These are phyloP conservation scores for Phytophthora boehmeriae DNA, from an alignment of 352 stramenopile species.

Conservation along the genomic window DNA sequence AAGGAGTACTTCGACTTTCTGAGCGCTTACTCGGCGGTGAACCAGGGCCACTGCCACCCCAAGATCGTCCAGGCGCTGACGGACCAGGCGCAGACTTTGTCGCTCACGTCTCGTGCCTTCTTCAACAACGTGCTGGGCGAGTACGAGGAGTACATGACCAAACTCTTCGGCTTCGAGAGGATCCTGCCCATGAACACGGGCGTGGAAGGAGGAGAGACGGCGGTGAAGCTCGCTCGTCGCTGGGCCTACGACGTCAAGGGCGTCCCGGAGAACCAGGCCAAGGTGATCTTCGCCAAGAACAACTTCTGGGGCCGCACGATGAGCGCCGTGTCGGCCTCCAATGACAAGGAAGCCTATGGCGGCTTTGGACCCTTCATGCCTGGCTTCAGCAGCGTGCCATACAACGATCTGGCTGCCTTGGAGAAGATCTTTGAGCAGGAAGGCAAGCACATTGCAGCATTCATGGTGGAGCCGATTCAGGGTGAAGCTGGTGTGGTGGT, in stretches of 20 bases:
- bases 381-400: conserved; percentile 93
- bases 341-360: conserved; percentile 86
- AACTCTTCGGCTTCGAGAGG: conserved; percentile 97
- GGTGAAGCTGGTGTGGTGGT: conserved; percentile 99
- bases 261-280: conserved; percentile 90
- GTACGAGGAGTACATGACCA: conserved; percentile 97
- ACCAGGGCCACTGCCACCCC: conserved; percentile 98
- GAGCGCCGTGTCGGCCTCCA: conserved; percentile 95
- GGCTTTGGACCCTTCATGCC: conserved; percentile 98
- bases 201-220: conserved; percentile 98
- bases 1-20: conserved; percentile 99
- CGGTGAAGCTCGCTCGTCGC: conserved; percentile 95
- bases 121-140: conserved; percentile 98
- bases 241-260: conserved; percentile 99
- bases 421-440: conserved; percentile 83
- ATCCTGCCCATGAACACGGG: conserved; percentile 99
- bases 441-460: conserved; percentile 93
- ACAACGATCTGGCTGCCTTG: conserved; percentile 93
- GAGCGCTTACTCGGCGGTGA: conserved; percentile 92
- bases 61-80: conserved; percentile 96
- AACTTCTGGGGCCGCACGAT: conserved; percentile 99
- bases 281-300: conserved; percentile 96
- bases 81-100: conserved; percentile 94
- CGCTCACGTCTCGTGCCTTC: conserved; percentile 98
- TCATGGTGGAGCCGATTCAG: conserved; percentile 99